Conservation (phyloP, 495 filamentous ascomycete species). For the Pyronema omphalodes region DNA sequence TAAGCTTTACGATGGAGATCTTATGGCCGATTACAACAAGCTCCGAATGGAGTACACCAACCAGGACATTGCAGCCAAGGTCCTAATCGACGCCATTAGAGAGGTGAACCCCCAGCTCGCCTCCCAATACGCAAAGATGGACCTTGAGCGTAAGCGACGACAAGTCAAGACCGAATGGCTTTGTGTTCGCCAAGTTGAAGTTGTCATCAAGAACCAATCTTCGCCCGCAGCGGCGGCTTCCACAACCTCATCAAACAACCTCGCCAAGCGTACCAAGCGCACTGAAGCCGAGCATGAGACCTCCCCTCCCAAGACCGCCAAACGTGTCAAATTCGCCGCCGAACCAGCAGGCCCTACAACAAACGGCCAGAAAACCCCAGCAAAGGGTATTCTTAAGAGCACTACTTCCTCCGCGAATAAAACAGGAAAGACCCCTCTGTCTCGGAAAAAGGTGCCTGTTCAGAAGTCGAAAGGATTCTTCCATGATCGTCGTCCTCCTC, state of each 20-base stretch:
- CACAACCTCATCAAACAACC: background rate
- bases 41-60: constrained; percentile 7
- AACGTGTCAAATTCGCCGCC: constrained; percentile 1
- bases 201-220: constrained; percentile 7
- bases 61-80: constrained; percentile 17
- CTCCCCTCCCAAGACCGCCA: background rate
- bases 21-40: constrained; percentile 8
- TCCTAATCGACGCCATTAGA: constrained; percentile 15
- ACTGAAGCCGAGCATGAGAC: background rate
- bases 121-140: constrained; percentile 13
- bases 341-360: background rate
- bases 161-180: constrained; percentile 17
- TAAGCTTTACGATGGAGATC: constrained; percentile 10
- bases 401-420: background rate
- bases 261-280: background rate
- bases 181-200: constrained; percentile 19
- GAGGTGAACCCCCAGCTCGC: constrained; percentile 12
- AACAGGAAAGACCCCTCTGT: background rate
- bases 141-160: constrained; percentile 20
- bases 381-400: constrained; percentile 3
- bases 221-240: background rate
- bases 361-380: background rate
- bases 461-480: background rate
- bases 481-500: background rate
- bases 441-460: background rate